Evolutionary conservation across 164 flowering plant species (phyloP), one percentile per base, ranked within the genome.

Genomic region (Magnolia changhungtana): DNA sequence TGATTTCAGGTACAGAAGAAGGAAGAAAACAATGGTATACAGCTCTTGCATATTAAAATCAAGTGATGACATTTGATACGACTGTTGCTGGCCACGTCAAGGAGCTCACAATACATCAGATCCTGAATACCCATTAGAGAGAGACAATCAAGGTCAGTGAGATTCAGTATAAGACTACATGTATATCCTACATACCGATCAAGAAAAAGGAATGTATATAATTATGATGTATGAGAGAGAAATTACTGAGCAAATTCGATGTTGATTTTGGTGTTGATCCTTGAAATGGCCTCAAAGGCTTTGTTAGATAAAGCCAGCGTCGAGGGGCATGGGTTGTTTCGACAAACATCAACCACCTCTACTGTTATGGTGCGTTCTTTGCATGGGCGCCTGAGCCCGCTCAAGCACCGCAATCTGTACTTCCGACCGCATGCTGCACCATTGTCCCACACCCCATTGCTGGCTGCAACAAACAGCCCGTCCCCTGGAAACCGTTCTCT

Each of bases 391-490:
- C 71, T 83, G 19, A 27, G 85, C 2, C 91, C 90, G 73, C 87
- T 87, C 67, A 90, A 59, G 80, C 93, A 90, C 72, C 86, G 21
- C 75, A 89, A 20, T 13, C 84, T 74, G 66, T 90, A 90, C 37
- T 83, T 79, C 76, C 88, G 68, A 8, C 90, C 91, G 71, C 91
- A 90, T 8, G 93, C 88, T 8, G 90, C 91, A 59, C 90, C 93
- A 49, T 90, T 90, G 80, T 90, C 90, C 93, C 93, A 90, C 72
- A 87, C 24, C 4, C 87, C 90, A 19, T 84, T 86, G 55, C 90
- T 82, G 4, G 80, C 89, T 4, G 87, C 79, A 2, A 76, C 88
- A 72, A 90, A 85, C 29, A 76, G 29, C 19, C 82, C 84, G 4
- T 85, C 84, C n/a, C 79, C 64, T 1, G 91, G 93, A 72, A 90